Evolutionary conservation across 2,329 filamentous ascomycete genomes (phyloP).

Genomic region (Juglanconis oblonga): DNA sequence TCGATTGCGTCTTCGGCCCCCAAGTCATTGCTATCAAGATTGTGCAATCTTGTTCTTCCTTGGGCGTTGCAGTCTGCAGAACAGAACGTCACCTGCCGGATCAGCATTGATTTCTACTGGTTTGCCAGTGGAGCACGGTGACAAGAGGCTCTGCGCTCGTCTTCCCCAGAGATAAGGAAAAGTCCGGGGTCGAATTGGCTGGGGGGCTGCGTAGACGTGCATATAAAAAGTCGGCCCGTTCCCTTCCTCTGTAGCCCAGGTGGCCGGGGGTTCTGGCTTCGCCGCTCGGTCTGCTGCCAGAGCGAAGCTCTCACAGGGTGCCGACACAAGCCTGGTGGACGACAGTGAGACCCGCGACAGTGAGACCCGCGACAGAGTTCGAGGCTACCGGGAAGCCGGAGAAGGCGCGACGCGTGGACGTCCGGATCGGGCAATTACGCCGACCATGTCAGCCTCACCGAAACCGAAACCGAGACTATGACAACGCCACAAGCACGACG

Average conservation of each 20-base stretch:
- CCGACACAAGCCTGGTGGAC: not conserved
- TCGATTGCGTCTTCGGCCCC: not conserved
- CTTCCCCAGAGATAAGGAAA: slow-evolving; percentile 5
- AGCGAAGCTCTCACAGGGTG: too few relatives aligned
- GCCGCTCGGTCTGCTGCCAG: not conserved
- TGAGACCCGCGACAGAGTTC: too few relatives aligned
- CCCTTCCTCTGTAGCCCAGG: not conserved
- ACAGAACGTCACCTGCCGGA: not conserved
- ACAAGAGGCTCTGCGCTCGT: not conserved
- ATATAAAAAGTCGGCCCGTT: not conserved
- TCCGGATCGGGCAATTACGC: too few relatives aligned
- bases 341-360: too few relatives aligned
- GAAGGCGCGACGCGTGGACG: too few relatives aligned
- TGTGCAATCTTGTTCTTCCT: not conserved
- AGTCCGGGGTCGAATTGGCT: not conserved
- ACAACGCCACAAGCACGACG: not conserved
- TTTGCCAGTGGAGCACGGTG: not conserved
- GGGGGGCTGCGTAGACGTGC: not conserved
- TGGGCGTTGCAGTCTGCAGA: not conserved
- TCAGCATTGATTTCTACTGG: not conserved
- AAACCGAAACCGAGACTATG: not conserved
- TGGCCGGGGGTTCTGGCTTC: too few relatives aligned
- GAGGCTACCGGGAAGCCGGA: too few relatives aligned
- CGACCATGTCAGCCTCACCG: not conserved
- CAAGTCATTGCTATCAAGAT: not conserved